Percentiles rank a stretch among this genome's conserved stretches.
Conservation (phyloP, 306 rosid species). For the Sesbania bispinosa region DNA sequence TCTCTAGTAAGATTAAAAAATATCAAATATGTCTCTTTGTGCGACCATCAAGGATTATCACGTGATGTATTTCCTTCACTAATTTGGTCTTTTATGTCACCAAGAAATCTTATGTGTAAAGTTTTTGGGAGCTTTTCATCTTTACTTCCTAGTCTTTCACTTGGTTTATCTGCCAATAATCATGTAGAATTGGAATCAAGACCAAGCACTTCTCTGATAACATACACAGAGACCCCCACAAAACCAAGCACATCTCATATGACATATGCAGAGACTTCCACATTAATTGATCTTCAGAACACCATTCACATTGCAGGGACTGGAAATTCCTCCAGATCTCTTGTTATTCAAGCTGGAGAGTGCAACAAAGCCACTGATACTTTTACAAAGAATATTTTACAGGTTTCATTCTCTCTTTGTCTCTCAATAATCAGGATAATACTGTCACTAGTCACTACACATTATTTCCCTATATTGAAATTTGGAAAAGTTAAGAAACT, state of each 20-base stretch:
- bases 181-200: not conserved
- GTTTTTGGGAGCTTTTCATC: not conserved
- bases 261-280: not conserved
- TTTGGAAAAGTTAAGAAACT: not conserved
- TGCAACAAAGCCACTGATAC: not conserved
- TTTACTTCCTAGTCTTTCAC: not conserved
- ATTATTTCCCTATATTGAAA: not conserved
- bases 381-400: not conserved
- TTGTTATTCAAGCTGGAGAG: not conserved
- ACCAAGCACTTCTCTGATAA: not conserved
- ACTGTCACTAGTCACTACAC: not conserved
- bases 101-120: not conserved
- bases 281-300: not conserved
- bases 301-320: not conserved
- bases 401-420: not conserved
- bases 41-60: not conserved
- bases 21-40: not conserved
- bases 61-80: slow-evolving; percentile 2
- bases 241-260: not conserved
- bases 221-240: too few species aligned
- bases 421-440: not conserved
- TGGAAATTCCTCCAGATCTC: not conserved
- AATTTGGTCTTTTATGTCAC: not conserved
- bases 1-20: not conserved
- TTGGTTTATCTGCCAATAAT: not conserved